Base-by-base conservation (phyloP, 2,329 filamentous ascomycete genomes). In the Sporothrix pseudoabietina region DNA sequence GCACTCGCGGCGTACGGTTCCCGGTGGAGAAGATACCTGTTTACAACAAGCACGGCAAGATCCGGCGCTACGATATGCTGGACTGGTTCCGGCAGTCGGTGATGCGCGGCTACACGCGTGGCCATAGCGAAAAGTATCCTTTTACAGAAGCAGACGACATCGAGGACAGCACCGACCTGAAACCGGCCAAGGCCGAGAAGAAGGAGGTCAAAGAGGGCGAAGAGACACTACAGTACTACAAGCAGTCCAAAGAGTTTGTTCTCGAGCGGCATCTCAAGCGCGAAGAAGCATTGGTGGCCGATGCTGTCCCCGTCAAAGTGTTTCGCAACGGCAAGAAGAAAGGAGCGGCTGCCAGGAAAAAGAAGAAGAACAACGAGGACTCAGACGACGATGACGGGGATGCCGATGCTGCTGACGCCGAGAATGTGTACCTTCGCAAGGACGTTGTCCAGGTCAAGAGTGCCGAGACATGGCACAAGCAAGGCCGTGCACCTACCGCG, bases 391-490 rank as follows among this genome's bases (percentile, higher is more conserved):
- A 71, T 8, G 55, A 49, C n/a, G 68, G 47, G 4, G 72, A 30
- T 12, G 52, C 14, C 22, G 70, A 59, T 2, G 19, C 22, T 6
- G 54, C 26, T 12, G 47, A 30, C 14, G 49, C 16, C 7, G 94
- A 97, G 79, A 90, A 93, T 0, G 94, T 98, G 0, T 98, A 90
- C 79, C 87, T 87, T 0, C 90, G 95, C 47, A 87, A 88, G 71
- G 94, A 98, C 76, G 89, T 98, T 0, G 89, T 94, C 2, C 86
- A 88, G 54, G 97, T 97, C 80, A 94, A 97, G 81, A 97, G 93
- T 39, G 92, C 92, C 1, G 96, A 99, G 80, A 97, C 93, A 1
- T 99, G 96, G 96, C 96, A 98, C 80, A 98, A 98, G 80, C 95
- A 98, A 84, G 96, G 96, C 0, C 89, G 95, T 12, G 91, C 90